A percentile compares a stretch with the other conserved stretches of the same genome.
Conservation (phyloP, 2,329 filamentous ascomycete genomes). For the Endothia cerciana region DNA sequence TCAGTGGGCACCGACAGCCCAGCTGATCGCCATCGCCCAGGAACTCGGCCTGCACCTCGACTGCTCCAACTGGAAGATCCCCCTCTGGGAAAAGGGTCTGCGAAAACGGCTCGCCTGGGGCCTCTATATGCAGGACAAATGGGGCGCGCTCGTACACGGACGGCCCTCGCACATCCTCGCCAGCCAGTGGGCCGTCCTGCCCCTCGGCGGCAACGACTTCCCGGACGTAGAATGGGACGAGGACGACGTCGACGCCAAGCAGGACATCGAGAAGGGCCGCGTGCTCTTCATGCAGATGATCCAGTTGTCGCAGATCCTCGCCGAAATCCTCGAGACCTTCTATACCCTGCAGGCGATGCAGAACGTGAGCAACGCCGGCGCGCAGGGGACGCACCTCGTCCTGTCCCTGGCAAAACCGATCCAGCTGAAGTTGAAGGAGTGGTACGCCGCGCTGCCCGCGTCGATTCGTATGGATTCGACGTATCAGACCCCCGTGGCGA, state of each 20-base stretch:
- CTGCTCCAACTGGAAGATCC: slow-evolving; percentile 64
- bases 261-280: slow-evolving; percentile 69
- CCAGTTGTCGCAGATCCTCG: slow-evolving; percentile 72
- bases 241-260: slow-evolving; percentile 62
- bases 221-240: slow-evolving; percentile 72
- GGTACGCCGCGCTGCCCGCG: slow-evolving; percentile 73
- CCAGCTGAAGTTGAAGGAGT: slow-evolving; percentile 80
- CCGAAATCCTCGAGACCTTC: slow-evolving; percentile 81
- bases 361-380: slow-evolving; percentile 66
- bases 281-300: slow-evolving; percentile 77
- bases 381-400: slow-evolving; percentile 72
- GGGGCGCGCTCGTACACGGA: slow-evolving; percentile 84
- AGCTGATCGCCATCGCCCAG: slow-evolving; percentile 60
- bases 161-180: slow-evolving; percentile 76
- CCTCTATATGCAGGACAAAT: slow-evolving; percentile 69
- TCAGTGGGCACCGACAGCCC: slow-evolving; percentile 54
- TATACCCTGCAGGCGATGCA: slow-evolving; percentile 79
- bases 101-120: slow-evolving; percentile 67
- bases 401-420: slow-evolving; percentile 79
- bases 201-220: slow-evolving; percentile 70
- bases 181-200: slow-evolving; percentile 76
- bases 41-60: slow-evolving; percentile 64
- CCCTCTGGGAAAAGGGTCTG: slow-evolving; percentile 64
- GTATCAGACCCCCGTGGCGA: slow-evolving; percentile 43
- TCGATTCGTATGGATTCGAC: slow-evolving; percentile 68